Conservation (phyloP, 345 rosid species). For the Aurinia saxatilis region DNA sequence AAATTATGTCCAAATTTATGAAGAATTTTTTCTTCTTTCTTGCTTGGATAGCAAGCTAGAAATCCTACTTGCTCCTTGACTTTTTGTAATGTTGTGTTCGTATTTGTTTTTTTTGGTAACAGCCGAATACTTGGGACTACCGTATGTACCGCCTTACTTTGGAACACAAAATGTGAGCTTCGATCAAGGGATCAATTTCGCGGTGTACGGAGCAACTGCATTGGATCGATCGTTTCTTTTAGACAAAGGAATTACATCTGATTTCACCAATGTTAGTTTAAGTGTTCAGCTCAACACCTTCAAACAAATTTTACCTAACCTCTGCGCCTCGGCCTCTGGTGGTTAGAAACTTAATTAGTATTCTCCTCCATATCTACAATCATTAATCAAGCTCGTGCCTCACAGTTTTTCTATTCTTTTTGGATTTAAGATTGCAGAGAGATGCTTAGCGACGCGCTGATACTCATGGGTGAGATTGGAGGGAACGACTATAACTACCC, state of each 20-base stretch:
- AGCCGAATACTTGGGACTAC: constrained; percentile 40
- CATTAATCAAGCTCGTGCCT: background rate
- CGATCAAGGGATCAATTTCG: constrained; percentile 42
- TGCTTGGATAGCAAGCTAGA: background rate
- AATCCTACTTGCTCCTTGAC: background rate
- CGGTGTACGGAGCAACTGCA: constrained; percentile 47
- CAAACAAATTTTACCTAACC: constrained; percentile 35
- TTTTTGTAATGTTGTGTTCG: background rate
- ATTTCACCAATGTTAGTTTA: constrained; percentile 28
- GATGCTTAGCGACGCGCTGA: constrained; percentile 26
- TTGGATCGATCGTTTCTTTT: constrained; percentile 26
- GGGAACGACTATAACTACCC: constrained; percentile 44
- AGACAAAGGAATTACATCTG: constrained; percentile 25
- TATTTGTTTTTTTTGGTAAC: background rate
- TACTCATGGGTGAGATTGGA: constrained; percentile 56
- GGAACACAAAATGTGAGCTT: constrained; percentile 30
- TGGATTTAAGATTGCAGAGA: constrained; percentile 26
- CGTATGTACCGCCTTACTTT: constrained; percentile 32
- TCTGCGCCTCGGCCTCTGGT: constrained; percentile 31
- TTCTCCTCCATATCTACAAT: background rate
- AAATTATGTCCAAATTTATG: no score
- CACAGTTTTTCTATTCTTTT: background rate
- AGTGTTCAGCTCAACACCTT: constrained; percentile 34
- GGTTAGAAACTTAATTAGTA: constrained; percentile 1
- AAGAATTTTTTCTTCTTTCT: background rate